Percentiles rank a stretch among this genome's conserved stretches.
These are phyloP conservation scores for Aristolochia contorta DNA, from an alignment of 164 flowering plant species.

Conservation along the genomic window DNA sequence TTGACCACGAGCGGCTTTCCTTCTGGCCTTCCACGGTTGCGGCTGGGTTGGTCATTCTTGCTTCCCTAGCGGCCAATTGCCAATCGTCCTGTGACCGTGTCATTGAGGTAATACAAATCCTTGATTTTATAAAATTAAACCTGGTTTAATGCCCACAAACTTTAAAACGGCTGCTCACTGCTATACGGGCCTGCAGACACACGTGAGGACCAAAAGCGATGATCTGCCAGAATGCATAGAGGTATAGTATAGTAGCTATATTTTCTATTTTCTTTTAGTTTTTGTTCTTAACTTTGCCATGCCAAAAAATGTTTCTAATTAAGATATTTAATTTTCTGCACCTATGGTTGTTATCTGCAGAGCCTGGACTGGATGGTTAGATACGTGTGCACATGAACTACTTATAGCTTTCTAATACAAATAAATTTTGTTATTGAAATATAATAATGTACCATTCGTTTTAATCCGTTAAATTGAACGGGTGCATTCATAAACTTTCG, in stretches of 20 bases:
- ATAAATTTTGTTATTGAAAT: too few relatives aligned
- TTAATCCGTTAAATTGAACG: too few relatives aligned
- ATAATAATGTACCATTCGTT: too few relatives aligned
- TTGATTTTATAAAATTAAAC: not conserved
- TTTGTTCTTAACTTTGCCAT: not conserved
- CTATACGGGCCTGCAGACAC: constrained; percentile 45
- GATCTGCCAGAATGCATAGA: constrained; percentile 69
- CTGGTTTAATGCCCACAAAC: not conserved
- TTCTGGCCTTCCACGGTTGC: constrained; percentile 90
- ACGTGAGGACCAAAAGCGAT: constrained; percentile 54
- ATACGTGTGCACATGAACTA: constrained; percentile 17
- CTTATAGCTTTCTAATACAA: too few relatives aligned
- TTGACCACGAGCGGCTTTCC: constrained; percentile 48
- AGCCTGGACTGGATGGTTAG: constrained; percentile 63
- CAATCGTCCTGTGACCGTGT: constrained; percentile 40
- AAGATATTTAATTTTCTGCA: not conserved
- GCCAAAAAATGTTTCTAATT: not conserved
- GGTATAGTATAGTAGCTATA: constrained; percentile 19
- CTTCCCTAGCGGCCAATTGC: constrained; percentile 39
- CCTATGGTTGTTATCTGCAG: constrained; percentile 22
- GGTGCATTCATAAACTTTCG: too few relatives aligned
- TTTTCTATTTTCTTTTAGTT: not conserved
- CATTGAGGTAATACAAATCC: constrained; percentile 39
- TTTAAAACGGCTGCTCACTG: not conserved
- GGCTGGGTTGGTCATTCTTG: constrained; percentile 72